phyloP scores from a whole-genome alignment of 73 alveolate species.

The Tetrahymena malaccensis region DNA sequence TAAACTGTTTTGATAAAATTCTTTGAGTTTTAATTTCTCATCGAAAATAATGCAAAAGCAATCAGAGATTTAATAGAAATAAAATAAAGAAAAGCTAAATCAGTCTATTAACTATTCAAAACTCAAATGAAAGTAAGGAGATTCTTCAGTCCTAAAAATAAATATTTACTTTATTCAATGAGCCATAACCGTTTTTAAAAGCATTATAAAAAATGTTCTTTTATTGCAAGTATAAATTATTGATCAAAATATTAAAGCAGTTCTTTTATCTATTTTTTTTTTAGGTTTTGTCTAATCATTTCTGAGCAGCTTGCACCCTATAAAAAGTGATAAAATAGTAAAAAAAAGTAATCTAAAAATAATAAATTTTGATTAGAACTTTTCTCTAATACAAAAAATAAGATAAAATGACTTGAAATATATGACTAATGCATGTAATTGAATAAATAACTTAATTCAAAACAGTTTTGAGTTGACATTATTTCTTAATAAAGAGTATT shows the following conservation, averaged over 20 bases:
- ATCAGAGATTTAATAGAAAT: no score
- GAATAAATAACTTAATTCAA: no score
- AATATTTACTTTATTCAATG: no score
- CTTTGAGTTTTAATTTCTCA: neutral
- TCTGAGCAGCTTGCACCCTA: neutral
- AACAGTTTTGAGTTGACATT: neutral
- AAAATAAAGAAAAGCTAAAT: neutral
- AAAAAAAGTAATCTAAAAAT: neutral
- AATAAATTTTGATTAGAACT: neutral
- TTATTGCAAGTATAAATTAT: no score
- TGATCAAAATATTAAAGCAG: neutral
- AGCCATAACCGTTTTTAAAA: no score
- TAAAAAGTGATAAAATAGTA: neutral
- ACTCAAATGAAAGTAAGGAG: neutral
- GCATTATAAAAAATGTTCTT: no score
- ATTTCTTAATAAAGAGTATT: neutral
- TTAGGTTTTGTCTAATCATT: neutral
- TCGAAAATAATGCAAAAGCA: neutral
- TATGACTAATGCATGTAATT: no score
- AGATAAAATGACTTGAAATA: neutral
- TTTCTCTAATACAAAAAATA: neutral
- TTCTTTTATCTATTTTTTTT: neutral
- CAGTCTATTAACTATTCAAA: neutral
- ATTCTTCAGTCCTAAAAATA: neutral
- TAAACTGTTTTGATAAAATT: neutral